Evolutionary conservation across 371 early-diverging fungal genomes (phyloP), one percentile per base, ranked within the genome.

Genomic region (Choanephora cucurbitarum): DNA sequence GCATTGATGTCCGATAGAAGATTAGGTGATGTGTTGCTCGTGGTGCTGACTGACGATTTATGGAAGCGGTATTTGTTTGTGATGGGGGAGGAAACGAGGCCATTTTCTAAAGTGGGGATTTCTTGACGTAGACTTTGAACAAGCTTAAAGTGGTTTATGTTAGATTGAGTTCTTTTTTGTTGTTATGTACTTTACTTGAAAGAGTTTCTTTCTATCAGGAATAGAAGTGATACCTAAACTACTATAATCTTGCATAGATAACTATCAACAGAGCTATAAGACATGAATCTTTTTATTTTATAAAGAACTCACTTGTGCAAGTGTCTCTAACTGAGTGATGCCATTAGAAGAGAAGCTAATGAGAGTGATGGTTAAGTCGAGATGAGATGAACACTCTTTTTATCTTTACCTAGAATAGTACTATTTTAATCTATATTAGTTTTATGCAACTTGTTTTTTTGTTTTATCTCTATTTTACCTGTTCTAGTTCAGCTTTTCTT

Each of bases 221-320:
- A 86, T 85, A 33, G 81, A 74, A 42, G 80, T 81, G 14, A 91
- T 86, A 15, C 91, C 91, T 43, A 90, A 68, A 15, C 80, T 66
- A 50, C 72, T 78, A 57, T 89, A 91, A 71, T 90, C 90, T 64
- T 86, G 86, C 87, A 91, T 87, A 34, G 86, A 86, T 52, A 91
- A 70, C 79, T 84, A 39, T 42, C 1, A 15, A 3, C n/a, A 18
- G 19, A 44, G 21, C 1, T 18, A 44, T 44, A 46, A 44, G 21
- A 19, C 21, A 19, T 21, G 18, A 5, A 21, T 23, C 5, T 8
- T 19, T 14, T 39, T 13, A 32, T n/a, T n/a, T n/a, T n/a, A n/a
- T n/a, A n/a, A n/a, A n/a, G n/a, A n/a, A n/a, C 33, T 56, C 72
- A 81, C 81, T 72, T 75, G 75, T 33, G 70, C 70, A 28, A 81